A percentile compares a stretch with the other conserved stretches of the same genome.
These are phyloP conservation scores for Candida gigantensis DNA, from an alignment of 1,139 yeast species.

Conservation along the genomic window DNA sequence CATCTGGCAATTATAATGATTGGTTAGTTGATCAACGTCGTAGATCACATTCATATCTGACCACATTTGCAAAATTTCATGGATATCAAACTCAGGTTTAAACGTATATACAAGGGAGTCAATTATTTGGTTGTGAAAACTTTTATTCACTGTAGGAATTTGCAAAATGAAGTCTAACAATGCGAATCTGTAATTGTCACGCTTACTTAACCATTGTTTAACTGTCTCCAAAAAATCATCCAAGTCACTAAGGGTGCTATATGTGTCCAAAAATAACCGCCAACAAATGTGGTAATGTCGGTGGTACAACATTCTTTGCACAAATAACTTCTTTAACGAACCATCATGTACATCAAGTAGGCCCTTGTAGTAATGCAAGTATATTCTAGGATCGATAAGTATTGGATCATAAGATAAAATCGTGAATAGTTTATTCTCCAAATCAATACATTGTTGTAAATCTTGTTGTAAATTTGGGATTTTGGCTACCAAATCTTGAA, in stretches of 20 bases:
- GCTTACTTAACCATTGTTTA: constrained; percentile 1
- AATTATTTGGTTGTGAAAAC: constrained; percentile 9
- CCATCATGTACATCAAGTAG: constrained; percentile 13
- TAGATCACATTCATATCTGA: constrained; percentile 4
- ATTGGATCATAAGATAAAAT: constrained; percentile 37
- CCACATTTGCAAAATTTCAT: constrained; percentile 4
- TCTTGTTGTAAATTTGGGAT: constrained; percentile 18
- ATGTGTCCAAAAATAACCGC: constrained; percentile 28
- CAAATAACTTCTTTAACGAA: constrained; percentile 21
- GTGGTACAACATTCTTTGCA: constrained; percentile 34
- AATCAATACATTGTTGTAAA: constrained; percentile 23
- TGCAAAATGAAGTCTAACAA: constrained; percentile 12
- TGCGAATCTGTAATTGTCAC: constrained; percentile 9
- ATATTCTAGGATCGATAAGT: constrained; percentile 31
- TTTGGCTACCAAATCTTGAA: constrained; percentile 14
- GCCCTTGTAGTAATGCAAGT: constrained; percentile 23
- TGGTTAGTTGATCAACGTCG: constrained; percentile 3
- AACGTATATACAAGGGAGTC: constrained; percentile 8
- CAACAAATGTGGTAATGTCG: constrained; percentile 33
- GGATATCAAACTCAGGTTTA: constrained; percentile 7
- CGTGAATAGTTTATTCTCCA: constrained; percentile 29
- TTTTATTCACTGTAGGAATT: constrained; percentile 11
- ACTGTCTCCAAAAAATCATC: constrained; percentile 35
- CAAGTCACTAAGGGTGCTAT: constrained; percentile 35
- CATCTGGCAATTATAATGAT: not conserved